These are phyloP conservation scores for Thelephora aurantiotincta DNA, from an alignment of 768 basidiomycete species.

Conservation along the genomic window DNA sequence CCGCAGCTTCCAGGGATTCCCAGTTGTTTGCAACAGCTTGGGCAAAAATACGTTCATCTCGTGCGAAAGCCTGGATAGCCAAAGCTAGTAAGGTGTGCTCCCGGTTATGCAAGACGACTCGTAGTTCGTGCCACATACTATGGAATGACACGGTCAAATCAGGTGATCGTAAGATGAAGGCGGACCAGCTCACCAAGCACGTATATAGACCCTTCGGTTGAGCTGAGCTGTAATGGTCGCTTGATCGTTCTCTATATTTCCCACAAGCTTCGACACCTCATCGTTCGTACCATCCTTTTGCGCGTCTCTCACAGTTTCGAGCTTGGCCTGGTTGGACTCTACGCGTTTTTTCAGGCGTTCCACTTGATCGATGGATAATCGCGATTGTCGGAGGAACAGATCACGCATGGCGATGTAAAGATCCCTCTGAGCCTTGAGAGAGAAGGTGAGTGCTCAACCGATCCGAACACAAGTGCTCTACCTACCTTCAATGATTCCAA, in stretches of 20 bases:
- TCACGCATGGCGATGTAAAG: slow-evolving; percentile 81
- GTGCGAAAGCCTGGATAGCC: slow-evolving; percentile 56
- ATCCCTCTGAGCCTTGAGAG: slow-evolving; percentile 59
- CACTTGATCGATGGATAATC: slow-evolving; percentile 79
- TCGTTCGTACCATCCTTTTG: slow-evolving; percentile 78
- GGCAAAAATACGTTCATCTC: slow-evolving; percentile 58
- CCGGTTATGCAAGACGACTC: slow-evolving; percentile 80
- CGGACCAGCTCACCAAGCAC: slow-evolving; percentile 49
- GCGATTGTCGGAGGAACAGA: slow-evolving; percentile 74
- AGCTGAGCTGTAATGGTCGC: slow-evolving; percentile 62
- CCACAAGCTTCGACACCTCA: slow-evolving; percentile 65
- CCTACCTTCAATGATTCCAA: slow-evolving; percentile 66
- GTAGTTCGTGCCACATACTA: slow-evolving; percentile 94
- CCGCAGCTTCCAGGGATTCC: slow-evolving; percentile 52
- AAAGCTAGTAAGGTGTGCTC: slow-evolving; percentile 74
- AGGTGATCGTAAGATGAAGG: not conserved
- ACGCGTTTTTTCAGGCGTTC: slow-evolving; percentile 81
- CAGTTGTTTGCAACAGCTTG: slow-evolving; percentile 57
- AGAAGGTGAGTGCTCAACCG: slow-evolving; percentile 3
- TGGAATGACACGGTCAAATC: not conserved
- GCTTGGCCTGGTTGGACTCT: slow-evolving; percentile 58
- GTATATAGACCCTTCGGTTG: slow-evolving; percentile 72
- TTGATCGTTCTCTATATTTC: slow-evolving; percentile 75
- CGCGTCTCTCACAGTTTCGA: slow-evolving; percentile 55
- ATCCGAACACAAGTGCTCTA: not conserved